Evolutionary conservation across 2,329 filamentous ascomycete species (phyloP).

Genomic region (Ascochyta koolunga): DNA sequence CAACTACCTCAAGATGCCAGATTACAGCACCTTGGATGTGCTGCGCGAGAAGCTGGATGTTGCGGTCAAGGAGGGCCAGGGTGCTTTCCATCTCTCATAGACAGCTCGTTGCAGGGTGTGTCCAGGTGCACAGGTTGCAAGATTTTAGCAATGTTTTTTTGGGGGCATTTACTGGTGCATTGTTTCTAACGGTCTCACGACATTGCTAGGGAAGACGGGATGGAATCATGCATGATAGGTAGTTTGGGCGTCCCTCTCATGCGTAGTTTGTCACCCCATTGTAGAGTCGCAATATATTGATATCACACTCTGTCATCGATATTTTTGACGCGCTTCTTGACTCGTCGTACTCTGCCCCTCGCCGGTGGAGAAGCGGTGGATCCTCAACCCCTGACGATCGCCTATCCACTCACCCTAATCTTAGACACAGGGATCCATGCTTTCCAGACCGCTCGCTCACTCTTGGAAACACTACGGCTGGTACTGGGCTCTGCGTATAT

Average conservation of each 20-base stretch:
- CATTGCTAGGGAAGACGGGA: background rate
- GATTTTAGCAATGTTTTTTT: slow-evolving; percentile 12
- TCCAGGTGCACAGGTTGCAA: slow-evolving; percentile 12
- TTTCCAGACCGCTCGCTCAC: too few relatives aligned
- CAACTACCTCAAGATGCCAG: slow-evolving; percentile 96
- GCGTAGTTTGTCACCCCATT: background rate
- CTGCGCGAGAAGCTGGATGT: slow-evolving; percentile 79
- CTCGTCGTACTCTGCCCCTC: too few relatives aligned
- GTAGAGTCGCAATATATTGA: too few relatives aligned
- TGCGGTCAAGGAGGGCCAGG: slow-evolving; percentile 94
- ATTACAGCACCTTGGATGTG: slow-evolving; percentile 81
- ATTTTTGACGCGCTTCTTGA: too few relatives aligned
- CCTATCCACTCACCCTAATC: too few relatives aligned
- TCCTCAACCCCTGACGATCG: too few relatives aligned
- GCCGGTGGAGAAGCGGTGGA: too few relatives aligned
- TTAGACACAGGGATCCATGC: too few relatives aligned
- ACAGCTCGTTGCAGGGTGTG: slow-evolving; percentile 2
- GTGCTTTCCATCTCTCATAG: slow-evolving; percentile 93
- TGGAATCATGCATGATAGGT: slow-evolving; percentile 10
- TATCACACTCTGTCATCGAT: too few relatives aligned
- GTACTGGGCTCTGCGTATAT: too few relatives aligned
- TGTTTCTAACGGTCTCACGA: slow-evolving; percentile 11
- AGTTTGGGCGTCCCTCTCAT: slow-evolving; percentile 4
- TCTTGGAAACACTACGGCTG: too few relatives aligned
- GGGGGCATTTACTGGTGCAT: slow-evolving; percentile 15